A percentile compares a stretch with the other conserved stretches of the same genome.
These are phyloP conservation scores for Globisporangium nagaii DNA, from an alignment of 352 stramenopile species.

Conservation along the genomic window DNA sequence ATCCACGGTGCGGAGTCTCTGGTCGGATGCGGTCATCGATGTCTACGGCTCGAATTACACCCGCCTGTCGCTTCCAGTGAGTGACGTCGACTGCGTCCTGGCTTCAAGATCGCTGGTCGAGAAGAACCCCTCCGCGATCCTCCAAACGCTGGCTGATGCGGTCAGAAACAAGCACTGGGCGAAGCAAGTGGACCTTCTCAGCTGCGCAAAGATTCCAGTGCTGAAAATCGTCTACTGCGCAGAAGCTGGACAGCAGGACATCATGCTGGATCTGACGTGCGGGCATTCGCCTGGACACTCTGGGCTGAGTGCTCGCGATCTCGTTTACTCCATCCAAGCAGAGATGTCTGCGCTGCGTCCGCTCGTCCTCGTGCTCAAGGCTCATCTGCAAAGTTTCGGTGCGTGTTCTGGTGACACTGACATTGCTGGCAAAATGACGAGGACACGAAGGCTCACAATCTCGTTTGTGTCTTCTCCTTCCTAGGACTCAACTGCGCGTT, in stretches of 20 bases:
- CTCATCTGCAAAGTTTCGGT: conserved; percentile 60
- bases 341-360: conserved; percentile 92
- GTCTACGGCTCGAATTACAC: conserved; percentile 97
- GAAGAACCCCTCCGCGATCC: conserved; percentile 76
- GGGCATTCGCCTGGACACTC: conserved; percentile 92
- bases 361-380: conserved; percentile 94
- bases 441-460: conserved; percentile 1
- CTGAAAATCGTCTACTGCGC: conserved; percentile 87
- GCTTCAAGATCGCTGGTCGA: conserved; percentile 75
- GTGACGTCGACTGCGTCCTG: conserved; percentile 96
- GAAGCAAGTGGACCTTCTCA: conserved; percentile 90
- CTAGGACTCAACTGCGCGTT: conserved; percentile 91
- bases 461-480: conserved; percentile 16
- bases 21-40: conserved; percentile 89
- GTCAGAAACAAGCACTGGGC: conserved; percentile 76
- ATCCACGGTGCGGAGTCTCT: conserved; percentile 49
- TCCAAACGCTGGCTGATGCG: conserved; percentile 86
- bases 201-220: conserved; percentile 93
- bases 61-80: conserved; percentile 91
- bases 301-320: conserved; percentile 87
- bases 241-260: conserved; percentile 22
- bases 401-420: not conserved
- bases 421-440: not conserved
- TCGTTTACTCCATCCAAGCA: conserved; percentile 89
- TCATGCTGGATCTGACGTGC: conserved; percentile 93